Conservation (phyloP, 2,329 filamentous ascomycete genomes). For the Aureobasidium mangrovei region DNA sequence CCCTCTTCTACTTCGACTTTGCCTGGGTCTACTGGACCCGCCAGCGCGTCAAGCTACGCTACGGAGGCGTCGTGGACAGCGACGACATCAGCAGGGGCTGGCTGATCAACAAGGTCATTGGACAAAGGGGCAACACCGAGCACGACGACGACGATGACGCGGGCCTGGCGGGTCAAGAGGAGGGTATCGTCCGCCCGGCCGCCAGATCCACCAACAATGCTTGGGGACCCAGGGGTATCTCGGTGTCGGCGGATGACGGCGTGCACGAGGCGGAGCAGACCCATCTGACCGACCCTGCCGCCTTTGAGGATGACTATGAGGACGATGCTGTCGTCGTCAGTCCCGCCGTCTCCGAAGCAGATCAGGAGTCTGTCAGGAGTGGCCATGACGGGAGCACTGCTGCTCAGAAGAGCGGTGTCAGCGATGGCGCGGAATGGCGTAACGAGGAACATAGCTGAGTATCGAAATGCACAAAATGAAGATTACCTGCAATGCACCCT, state of each 20-base stretch:
- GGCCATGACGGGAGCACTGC: background rate
- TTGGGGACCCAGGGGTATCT: constrained; percentile 52
- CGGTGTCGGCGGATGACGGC: constrained; percentile 50
- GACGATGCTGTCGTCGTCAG: constrained; percentile 12
- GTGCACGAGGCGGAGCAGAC: constrained; percentile 26
- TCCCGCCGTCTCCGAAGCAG: constrained; percentile 1
- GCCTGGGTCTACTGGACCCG: constrained; percentile 94
- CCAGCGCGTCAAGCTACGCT: constrained; percentile 86
- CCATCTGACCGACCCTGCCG: constrained; percentile 10
- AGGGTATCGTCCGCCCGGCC: constrained; percentile 22
- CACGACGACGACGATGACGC: constrained; percentile 45
- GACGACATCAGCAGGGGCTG: constrained; percentile 82
- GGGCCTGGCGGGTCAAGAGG: constrained; percentile 34
- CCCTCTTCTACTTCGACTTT: constrained; percentile 83
- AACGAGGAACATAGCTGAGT: constrained; percentile 8
- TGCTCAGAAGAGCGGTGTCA: constrained; percentile 4
- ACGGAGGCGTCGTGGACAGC: constrained; percentile 78
- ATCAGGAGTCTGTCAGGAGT: background rate
- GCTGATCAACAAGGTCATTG: constrained; percentile 71
- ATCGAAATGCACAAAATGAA: background rate
- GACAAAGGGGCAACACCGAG: constrained; percentile 36
- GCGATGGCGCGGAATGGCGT: constrained; percentile 11
- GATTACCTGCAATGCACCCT: background rate
- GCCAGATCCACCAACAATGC: constrained; percentile 27
- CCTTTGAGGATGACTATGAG: constrained; percentile 13